Evolutionary conservation across 2,329 filamentous ascomycete genomes (phyloP).

Genomic region (Aspergillus aculeatinus): DNA sequence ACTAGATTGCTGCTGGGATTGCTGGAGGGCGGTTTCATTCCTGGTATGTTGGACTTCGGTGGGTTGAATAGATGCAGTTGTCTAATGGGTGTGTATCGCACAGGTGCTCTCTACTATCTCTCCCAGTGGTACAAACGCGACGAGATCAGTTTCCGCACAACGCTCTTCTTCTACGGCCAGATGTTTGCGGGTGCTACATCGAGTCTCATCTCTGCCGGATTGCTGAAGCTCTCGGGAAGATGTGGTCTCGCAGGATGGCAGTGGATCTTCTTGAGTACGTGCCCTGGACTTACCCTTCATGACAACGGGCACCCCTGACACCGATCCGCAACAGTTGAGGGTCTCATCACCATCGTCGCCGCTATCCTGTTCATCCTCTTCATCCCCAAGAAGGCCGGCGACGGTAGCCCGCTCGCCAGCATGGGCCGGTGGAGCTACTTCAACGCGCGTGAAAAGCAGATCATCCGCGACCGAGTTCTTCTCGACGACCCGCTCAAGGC

Average conservation of each 20-base stretch:
- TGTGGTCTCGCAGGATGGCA: slow-evolving; percentile 55
- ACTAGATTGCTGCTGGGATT: slow-evolving; percentile 55
- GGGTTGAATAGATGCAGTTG: neutral
- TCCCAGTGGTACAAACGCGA: slow-evolving; percentile 57
- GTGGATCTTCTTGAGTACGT: slow-evolving; percentile 52
- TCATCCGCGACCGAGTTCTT: slow-evolving; percentile 43
- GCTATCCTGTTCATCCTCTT: slow-evolving; percentile 43
- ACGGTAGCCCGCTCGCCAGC: slow-evolving; percentile 37
- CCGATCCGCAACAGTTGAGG: slow-evolving; percentile 43
- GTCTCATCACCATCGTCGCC: slow-evolving; percentile 51
- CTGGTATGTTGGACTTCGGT: slow-evolving; percentile 36
- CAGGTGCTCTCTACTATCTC: slow-evolving; percentile 43
- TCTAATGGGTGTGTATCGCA: neutral
- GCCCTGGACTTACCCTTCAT: neutral
- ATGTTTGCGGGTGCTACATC: slow-evolving; percentile 50
- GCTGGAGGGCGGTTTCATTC: slow-evolving; percentile 58
- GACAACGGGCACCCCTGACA: neutral
- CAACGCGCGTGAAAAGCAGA: slow-evolving; percentile 44
- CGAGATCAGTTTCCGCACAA: slow-evolving; percentile 54
- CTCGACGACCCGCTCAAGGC: slow-evolving; percentile 47
- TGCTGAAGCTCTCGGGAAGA: slow-evolving; percentile 52
- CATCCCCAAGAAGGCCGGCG: slow-evolving; percentile 39
- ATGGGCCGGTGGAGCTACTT: slow-evolving; percentile 45
- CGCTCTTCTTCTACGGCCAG: slow-evolving; percentile 58
- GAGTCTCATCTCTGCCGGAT: slow-evolving; percentile 39